A percentile compares a stretch with the other conserved stretches of the same genome.
These are phyloP conservation scores for Fraxinus sp. DNA, from an alignment of 305 asterid species.

Conservation along the genomic window DNA sequence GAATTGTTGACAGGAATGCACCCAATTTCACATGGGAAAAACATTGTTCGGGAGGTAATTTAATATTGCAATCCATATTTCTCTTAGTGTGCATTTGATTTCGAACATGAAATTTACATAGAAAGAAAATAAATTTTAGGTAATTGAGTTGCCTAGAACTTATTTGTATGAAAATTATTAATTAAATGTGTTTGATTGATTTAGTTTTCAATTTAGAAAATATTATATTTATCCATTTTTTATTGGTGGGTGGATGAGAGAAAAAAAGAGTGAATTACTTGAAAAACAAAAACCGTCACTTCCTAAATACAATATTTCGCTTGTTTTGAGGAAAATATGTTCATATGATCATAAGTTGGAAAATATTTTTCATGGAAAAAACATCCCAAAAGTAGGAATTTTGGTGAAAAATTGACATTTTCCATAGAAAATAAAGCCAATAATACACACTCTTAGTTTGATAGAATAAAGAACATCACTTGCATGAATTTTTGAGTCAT, in stretches of 20 bases:
- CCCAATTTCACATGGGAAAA: conserved; percentile 94
- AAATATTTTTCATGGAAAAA: not conserved
- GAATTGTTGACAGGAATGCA: conserved; percentile 92
- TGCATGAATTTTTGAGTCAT: not conserved
- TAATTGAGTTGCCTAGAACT: too few relatives aligned
- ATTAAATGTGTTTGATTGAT: not conserved
- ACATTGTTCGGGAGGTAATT: conserved; percentile 90
- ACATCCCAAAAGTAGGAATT: not conserved
- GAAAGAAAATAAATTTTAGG: not conserved
- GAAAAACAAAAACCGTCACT: not conserved
- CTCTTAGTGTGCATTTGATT: not conserved
- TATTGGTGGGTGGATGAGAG: not conserved
- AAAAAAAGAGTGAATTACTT: not conserved
- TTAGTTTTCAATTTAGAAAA: too few relatives aligned
- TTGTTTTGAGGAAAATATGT: not conserved
- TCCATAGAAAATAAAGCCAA: not conserved
- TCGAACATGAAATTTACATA: too few relatives aligned
- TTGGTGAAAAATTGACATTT: not conserved
- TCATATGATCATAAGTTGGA: not conserved
- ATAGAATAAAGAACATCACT: not conserved
- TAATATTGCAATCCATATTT: not conserved
- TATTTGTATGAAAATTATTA: not conserved
- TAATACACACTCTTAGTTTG: not conserved
- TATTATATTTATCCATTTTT: too few relatives aligned
- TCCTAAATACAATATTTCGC: not conserved